phyloP scores from a whole-genome alignment of 2,329 filamentous ascomycete species.

The Aureobasidium sp. region DNA sequence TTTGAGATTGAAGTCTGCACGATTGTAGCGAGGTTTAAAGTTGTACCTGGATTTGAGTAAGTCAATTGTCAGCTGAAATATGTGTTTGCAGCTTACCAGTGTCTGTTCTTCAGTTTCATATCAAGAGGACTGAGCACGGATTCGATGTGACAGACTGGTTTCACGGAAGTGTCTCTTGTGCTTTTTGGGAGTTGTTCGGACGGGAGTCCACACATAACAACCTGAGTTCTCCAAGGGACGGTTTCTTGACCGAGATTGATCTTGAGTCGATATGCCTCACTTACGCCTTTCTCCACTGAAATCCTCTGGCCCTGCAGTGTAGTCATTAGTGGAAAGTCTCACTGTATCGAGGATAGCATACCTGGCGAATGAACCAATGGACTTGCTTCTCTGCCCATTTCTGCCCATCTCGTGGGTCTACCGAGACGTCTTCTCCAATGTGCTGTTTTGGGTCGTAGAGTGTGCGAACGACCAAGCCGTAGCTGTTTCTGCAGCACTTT shows the following conservation, averaged over 20 bases:
- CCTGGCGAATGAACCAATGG: constrained; percentile 25
- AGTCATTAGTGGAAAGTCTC: background rate
- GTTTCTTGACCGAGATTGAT: constrained; percentile 21
- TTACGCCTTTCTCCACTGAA: constrained; percentile 9
- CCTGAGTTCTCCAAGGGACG: constrained; percentile 21
- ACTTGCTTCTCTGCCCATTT: constrained; percentile 26
- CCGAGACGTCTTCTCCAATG: constrained; percentile 16
- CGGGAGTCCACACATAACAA: constrained; percentile 14
- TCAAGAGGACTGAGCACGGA: background rate
- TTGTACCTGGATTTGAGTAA: constrained; percentile 1
- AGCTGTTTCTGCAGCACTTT: constrained; percentile 21
- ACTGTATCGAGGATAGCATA: background rate
- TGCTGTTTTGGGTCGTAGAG: constrained; percentile 21
- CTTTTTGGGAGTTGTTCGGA: constrained; percentile 12
- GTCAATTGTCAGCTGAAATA: background rate
- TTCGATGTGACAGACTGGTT: constrained; percentile 17
- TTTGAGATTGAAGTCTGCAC: constrained; percentile 7
- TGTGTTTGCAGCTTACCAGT: background rate
- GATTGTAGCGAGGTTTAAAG: background rate
- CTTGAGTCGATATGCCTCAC: constrained; percentile 23
- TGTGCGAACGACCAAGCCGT: constrained; percentile 19
- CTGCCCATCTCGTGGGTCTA: constrained; percentile 24
- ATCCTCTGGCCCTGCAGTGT: constrained; percentile 22
- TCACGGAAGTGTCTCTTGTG: background rate
- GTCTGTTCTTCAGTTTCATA: constrained; percentile 19